Base-by-base conservation (phyloP, 352 stramenopile species). In the Phytophthora podocarpi region DNA sequence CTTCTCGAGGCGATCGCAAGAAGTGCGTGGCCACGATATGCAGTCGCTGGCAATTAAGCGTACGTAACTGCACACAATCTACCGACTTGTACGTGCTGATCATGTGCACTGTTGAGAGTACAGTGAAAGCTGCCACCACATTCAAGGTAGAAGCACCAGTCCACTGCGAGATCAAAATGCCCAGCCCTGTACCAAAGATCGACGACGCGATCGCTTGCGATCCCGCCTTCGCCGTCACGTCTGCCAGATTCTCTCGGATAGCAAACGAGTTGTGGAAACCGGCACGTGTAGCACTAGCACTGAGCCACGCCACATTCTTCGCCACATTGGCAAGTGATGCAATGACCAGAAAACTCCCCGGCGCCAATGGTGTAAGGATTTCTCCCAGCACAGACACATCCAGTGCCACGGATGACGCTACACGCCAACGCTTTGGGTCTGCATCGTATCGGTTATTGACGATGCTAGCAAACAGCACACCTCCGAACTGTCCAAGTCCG, bases 271-370 rank as follows among this genome's bases (percentile, higher is more conserved):
- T 96, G 76, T 99, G 96, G 54, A 99, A 95, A 6, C 89, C 89
- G 3, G 96, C 97, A 18, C 94, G 81, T 52, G 90, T 98, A 31
- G 96, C 97, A 71, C 85, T 97, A 0, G 94, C 93, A 28, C 94
- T 95, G 26, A 99, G 78, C 80, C 94, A 99, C 24, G 91, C 94
- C 53, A 99, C 89, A 74, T 99, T 99, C 76, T 99, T 99, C 31
- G 93, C 94, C 15, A 91, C 77, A 66, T 97, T 97, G 32, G 86
- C 87, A 18, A 96, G 61, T 28, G 87, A 92, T 7, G 91, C 91
- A 59, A 98, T 85, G 7, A 91, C 76, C 40, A 99, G 67, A 55
- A 98, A 97, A 37, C 91, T 88, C 3, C 62, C 62, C 1, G 62
- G 93, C 70, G 60, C 96, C 46, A 71, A 88, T 65, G 70, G 90